phyloP scores from a whole-genome alignment of 345 rosid genomes.

The Arabidopsis arenosa region DNA sequence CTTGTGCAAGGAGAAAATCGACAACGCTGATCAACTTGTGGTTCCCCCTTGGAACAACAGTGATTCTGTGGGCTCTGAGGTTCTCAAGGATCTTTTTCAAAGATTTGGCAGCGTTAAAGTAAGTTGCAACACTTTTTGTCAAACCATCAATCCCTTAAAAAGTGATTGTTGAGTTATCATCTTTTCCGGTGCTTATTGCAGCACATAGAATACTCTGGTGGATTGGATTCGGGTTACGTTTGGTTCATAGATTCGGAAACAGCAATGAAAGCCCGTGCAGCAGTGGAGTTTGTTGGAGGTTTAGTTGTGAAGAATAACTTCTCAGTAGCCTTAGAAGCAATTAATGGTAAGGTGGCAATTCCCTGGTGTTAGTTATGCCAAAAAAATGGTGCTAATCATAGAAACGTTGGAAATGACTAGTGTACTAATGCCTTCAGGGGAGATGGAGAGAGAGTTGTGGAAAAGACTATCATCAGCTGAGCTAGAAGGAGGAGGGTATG shows the following conservation, averaged over 20 bases:
- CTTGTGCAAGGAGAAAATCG: conserved; percentile 29
- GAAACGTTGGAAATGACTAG: conserved; percentile 4
- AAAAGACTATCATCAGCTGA: conserved; percentile 34
- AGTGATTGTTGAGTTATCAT: not conserved
- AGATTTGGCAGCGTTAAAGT: conserved; percentile 59
- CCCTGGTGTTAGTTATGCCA: conserved; percentile 7
- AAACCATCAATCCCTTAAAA: conserved; percentile 6
- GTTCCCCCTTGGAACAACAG: conserved; percentile 37
- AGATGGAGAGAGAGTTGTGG: conserved; percentile 40
- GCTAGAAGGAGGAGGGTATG: conserved; percentile 21
- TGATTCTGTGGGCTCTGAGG: conserved; percentile 53
- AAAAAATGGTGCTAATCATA: not conserved
- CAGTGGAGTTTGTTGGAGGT: conserved; percentile 52
- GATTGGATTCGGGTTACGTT: conserved; percentile 52
- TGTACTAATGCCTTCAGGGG: conserved; percentile 32
- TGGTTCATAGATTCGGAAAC: conserved; percentile 54
- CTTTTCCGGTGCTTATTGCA: conserved; percentile 29
- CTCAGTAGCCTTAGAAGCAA: conserved; percentile 53
- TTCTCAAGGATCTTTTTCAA: conserved; percentile 51
- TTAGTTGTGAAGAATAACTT: conserved; percentile 51
- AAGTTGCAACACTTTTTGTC: conserved; percentile 13
- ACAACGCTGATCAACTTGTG: conserved; percentile 14
- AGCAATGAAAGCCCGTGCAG: conserved; percentile 58
- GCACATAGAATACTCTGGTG: conserved; percentile 52
- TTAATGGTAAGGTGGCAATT: conserved; percentile 49